Evolutionary conservation across 805 yeast species (phyloP).

Genomic region (Vanderwaltozyma verrucispora): DNA sequence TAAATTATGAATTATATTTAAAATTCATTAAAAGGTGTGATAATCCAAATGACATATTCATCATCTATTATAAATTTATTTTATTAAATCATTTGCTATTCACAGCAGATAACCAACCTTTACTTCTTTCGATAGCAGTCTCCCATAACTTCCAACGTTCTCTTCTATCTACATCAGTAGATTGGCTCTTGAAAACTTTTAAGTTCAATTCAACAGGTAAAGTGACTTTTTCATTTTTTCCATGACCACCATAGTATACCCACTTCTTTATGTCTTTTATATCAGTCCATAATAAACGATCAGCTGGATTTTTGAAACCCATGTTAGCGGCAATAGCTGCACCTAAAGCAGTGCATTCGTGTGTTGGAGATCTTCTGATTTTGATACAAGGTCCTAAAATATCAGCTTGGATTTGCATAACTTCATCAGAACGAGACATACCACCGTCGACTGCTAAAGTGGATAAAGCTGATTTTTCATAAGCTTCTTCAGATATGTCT

Average conservation of each 20-base stretch:
- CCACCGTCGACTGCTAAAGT: slow-evolving; percentile 86
- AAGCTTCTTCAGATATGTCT: slow-evolving; percentile 29
- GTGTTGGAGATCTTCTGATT: slow-evolving; percentile 67
- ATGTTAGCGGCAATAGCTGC: slow-evolving; percentile 95
- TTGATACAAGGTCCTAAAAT: slow-evolving; percentile 79
- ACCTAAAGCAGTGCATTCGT: slow-evolving; percentile 92
- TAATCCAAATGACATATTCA: not conserved
- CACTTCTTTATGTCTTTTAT: slow-evolving; percentile 75
- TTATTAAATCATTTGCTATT: not conserved
- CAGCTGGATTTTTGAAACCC: slow-evolving; percentile 36
- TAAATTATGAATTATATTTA: too few relatives aligned
- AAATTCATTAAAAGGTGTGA: not conserved
- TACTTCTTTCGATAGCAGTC: slow-evolving; percentile 69
- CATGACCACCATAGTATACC: slow-evolving; percentile 80
- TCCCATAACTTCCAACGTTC: slow-evolving; percentile 74
- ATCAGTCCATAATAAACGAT: slow-evolving; percentile 61
- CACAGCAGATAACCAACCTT: slow-evolving; percentile 52
- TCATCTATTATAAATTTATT: too few relatives aligned
- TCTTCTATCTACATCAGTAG: slow-evolving; percentile 49
- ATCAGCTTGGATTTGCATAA: slow-evolving; percentile 90
- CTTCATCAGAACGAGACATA: slow-evolving; percentile 82
- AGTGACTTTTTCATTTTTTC: slow-evolving; percentile 9
- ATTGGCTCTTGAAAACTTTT: slow-evolving; percentile 31
- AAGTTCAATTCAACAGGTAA: slow-evolving; percentile 15
- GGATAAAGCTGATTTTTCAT: slow-evolving; percentile 42